Conservation (phyloP, 768 basidiomycete genomes). For the Crepidotus variabilis region DNA sequence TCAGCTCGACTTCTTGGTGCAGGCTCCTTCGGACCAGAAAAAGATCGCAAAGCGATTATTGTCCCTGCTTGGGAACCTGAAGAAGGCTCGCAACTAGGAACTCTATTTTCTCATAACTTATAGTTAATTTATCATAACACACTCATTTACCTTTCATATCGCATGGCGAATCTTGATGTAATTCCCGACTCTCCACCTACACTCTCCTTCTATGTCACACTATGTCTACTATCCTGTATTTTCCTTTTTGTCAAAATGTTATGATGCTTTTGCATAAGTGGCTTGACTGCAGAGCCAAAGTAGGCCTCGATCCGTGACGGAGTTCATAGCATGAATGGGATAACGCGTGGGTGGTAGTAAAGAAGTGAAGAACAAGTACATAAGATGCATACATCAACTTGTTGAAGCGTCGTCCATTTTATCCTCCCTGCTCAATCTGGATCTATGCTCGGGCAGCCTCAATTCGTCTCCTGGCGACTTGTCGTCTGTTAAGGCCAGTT, state of each 20-base stretch:
- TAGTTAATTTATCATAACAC: not conserved
- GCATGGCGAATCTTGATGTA: not conserved
- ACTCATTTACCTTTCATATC: not conserved
- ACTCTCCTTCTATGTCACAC: too few species aligned
- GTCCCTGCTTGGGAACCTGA: not conserved
- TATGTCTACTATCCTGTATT: too few species aligned
- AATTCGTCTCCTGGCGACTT: conserved; percentile 83
- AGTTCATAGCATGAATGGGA: not conserved
- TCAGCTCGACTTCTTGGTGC: not conserved
- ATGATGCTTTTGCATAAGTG: not conserved
- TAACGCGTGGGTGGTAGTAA: not conserved
- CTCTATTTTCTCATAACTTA: not conserved
- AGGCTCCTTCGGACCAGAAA: not conserved
- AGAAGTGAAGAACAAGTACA: conserved; percentile 4
- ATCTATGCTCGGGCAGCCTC: conserved; percentile 70
- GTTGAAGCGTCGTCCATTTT: not conserved
- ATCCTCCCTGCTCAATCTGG: conserved; percentile 2
- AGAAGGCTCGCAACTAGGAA: not conserved
- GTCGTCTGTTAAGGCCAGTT: conserved; percentile 76
- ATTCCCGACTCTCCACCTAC: too few species aligned
- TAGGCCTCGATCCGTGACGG: not conserved
- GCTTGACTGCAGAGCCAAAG: not conserved
- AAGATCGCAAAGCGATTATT: not conserved
- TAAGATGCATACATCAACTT: conserved; percentile 5
- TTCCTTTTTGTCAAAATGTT: not conserved